Evolutionary conservation across 2,329 filamentous ascomycete species (phyloP).

Genomic region (Cadophora gregata): DNA sequence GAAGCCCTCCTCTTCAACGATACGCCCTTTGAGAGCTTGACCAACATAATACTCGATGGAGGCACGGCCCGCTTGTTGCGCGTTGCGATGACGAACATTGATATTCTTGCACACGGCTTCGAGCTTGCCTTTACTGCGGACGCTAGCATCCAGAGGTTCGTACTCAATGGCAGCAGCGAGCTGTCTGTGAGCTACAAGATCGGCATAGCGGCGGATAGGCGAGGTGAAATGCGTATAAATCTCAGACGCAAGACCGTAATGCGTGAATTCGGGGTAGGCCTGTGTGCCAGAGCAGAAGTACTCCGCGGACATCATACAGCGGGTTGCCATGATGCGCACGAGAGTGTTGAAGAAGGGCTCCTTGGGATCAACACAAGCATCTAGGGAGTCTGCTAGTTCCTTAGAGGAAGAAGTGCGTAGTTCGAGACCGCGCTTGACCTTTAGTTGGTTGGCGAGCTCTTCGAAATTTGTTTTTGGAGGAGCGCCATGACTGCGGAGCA

Average conservation of each 20-base stretch:
- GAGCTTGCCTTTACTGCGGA: slow-evolving; percentile 82
- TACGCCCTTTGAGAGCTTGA: slow-evolving; percentile 83
- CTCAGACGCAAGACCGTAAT: slow-evolving; percentile 94
- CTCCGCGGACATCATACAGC: slow-evolving; percentile 99
- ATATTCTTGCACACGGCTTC: slow-evolving; percentile 98
- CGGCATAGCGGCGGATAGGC: slow-evolving; percentile 96
- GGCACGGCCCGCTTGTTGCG: slow-evolving; percentile 91
- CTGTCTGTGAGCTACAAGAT: slow-evolving; percentile 91
- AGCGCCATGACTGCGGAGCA: slow-evolving; percentile 88
- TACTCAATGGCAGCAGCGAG: slow-evolving; percentile 95
- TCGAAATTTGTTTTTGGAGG: slow-evolving; percentile 97
- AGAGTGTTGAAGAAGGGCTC: slow-evolving; percentile 99
- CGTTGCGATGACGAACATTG: slow-evolving; percentile 96
- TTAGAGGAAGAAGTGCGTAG: slow-evolving; percentile 86
- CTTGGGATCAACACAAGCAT: slow-evolving; percentile 76
- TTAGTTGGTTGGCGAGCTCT: slow-evolving; percentile 88
- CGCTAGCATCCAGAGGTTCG: slow-evolving; percentile 79
- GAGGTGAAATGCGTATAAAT: slow-evolving; percentile 99
- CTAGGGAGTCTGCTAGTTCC: slow-evolving; percentile 91
- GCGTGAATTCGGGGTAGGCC: slow-evolving; percentile 90
- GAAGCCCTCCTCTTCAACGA: slow-evolving; percentile 86
- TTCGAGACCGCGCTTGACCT: slow-evolving; percentile 81
- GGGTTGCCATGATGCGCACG: slow-evolving; percentile 94
- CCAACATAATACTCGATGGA: slow-evolving; percentile 98
- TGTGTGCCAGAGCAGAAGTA: slow-evolving; percentile 97